phyloP scores from a whole-genome alignment of 306 rosid species.

The Fragaria ananassa region DNA sequence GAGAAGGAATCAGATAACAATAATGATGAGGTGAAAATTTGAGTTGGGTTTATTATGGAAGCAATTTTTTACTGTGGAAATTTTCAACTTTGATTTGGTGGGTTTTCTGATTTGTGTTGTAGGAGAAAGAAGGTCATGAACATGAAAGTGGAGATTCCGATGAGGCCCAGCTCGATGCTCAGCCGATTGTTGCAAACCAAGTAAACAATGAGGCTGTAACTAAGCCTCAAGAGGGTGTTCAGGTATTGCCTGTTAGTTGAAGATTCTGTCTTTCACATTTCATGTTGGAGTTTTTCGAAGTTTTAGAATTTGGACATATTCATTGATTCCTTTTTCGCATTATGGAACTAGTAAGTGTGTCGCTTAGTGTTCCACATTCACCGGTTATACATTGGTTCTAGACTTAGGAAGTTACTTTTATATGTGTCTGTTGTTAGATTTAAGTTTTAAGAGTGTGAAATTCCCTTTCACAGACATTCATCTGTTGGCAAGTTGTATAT shows the following conservation, averaged over 20 bases:
- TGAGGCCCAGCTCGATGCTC: conserved; percentile 28
- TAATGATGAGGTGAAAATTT: conserved; percentile 58
- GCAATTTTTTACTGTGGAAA: background rate
- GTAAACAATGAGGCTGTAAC: conserved; percentile 47
- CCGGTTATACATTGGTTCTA: background rate
- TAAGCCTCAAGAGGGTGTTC: conserved; percentile 41
- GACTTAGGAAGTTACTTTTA: background rate
- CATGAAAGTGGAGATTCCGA: conserved; percentile 32
- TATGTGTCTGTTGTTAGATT: background rate
- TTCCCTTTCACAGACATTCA: background rate
- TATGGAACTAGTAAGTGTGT: background rate
- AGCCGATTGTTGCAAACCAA: conserved; percentile 43
- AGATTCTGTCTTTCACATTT: background rate
- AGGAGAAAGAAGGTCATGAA: conserved; percentile 56
- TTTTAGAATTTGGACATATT: background rate
- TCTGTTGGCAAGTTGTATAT: background rate
- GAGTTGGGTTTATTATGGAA: background rate
- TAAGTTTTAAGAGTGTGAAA: conserved; percentile 13
- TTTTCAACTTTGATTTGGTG: background rate
- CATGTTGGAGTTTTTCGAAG: background rate
- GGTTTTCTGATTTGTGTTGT: conserved; percentile 17
- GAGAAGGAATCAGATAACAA: conserved; percentile 48
- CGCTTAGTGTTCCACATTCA: conserved; percentile 7
- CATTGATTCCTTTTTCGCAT: background rate
- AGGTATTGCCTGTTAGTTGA: conserved; percentile 33